Evolutionary conservation across 1,284 basidiomycete species (phyloP).

Genomic region (Golubevia sp.): DNA sequence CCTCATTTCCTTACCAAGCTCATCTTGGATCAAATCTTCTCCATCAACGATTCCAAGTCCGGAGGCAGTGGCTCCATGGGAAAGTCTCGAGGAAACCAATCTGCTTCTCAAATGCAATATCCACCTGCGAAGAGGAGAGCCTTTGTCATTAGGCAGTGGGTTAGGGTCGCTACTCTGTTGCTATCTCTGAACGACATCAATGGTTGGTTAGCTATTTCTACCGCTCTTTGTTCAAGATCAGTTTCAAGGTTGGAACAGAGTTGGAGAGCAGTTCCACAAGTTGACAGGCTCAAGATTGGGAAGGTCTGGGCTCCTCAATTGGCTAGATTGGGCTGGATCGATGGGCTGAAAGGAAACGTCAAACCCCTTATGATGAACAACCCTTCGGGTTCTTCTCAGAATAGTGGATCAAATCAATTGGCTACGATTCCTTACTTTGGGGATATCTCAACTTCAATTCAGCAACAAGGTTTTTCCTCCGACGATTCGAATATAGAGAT

Average conservation of each 20-base stretch:
- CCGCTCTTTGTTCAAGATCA: constrained; percentile 52
- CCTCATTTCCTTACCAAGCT: constrained; percentile 50
- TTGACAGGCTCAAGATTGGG: constrained; percentile 33
- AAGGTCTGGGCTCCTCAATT: constrained; percentile 41
- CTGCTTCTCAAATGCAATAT: background rate
- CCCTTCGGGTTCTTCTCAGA: constrained; percentile 10
- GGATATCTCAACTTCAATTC: too few relatives aligned
- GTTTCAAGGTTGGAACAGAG: constrained; percentile 44
- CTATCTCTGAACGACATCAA: constrained; percentile 34
- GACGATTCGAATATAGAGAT: too few relatives aligned
- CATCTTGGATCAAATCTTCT: constrained; percentile 41
- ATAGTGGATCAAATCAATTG: background rate
- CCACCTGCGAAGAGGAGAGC: constrained; percentile 18
- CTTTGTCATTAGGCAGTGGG: constrained; percentile 52
- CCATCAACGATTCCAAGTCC: background rate
- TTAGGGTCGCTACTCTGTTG: constrained; percentile 41
- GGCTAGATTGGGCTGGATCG: constrained; percentile 46
- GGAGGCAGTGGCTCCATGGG: too few relatives aligned
- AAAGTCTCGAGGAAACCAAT: too few relatives aligned
- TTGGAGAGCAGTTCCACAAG: constrained; percentile 47
- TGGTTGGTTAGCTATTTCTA: constrained; percentile 49
- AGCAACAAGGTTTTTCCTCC: too few relatives aligned
- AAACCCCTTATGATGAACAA: constrained; percentile 1
- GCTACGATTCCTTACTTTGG: too few relatives aligned
- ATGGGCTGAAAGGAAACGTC: constrained; percentile 15